Evolutionary conservation across 1,139 yeast species (phyloP).

Genomic region (Nadsonia starkeyi-henricii): DNA sequence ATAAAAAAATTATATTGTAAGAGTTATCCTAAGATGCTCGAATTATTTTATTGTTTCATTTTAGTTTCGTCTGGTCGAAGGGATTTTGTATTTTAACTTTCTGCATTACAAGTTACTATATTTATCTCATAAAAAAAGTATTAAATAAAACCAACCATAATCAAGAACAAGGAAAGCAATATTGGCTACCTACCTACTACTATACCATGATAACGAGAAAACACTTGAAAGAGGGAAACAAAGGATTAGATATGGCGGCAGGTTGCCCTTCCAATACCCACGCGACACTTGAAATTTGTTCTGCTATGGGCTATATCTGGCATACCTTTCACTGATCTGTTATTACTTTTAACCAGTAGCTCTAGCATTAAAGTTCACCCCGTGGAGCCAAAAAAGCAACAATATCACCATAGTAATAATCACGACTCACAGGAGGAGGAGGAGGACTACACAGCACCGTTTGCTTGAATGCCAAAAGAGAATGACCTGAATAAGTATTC

Average conservation of each 20-base stretch:
- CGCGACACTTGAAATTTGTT: slow-evolving; percentile 3
- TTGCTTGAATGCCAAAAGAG: neutral
- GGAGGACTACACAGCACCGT: neutral
- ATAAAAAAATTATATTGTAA: no score
- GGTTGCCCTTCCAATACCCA: slow-evolving; percentile 1
- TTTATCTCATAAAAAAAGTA: no score
- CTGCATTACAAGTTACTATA: no score
- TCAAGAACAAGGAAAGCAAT: no score
- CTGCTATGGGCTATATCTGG: slow-evolving; percentile 6
- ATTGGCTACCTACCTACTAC: no score
- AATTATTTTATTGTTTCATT: no score
- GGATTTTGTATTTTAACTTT: no score
- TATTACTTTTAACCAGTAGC: slow-evolving; percentile 1
- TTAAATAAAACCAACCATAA: no score
- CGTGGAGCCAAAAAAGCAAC: neutral
- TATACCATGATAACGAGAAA: no score
- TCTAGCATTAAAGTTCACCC: neutral
- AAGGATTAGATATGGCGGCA: neutral
- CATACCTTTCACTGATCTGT: slow-evolving; percentile 6
- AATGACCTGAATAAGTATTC: neutral
- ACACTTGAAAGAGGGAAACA: neutral
- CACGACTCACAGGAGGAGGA: neutral
- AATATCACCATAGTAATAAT: no score
- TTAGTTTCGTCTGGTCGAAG: no score
- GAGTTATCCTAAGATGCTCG: no score